These are phyloP conservation scores for Pochonia chlamydosporia DNA, from an alignment of 2,329 filamentous ascomycete species.

Conservation along the genomic window DNA sequence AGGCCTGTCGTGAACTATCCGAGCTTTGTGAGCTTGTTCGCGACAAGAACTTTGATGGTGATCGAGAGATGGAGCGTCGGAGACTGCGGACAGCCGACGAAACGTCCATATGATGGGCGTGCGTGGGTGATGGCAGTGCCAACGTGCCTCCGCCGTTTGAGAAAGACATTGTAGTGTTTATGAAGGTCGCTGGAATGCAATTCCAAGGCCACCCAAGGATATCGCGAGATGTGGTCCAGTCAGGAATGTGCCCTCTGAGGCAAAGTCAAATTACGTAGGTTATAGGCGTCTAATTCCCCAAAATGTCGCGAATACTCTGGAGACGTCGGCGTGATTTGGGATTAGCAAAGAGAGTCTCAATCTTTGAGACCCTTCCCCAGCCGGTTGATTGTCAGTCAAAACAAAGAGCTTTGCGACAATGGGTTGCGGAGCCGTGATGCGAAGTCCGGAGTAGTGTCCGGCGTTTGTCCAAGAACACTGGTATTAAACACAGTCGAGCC, in stretches of 20 bases:
- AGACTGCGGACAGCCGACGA: constrained; percentile 77
- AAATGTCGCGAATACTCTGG: background rate
- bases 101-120: constrained; percentile 75
- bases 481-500: no score
- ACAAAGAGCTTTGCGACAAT: background rate
- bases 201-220: constrained; percentile 14
- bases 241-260: constrained; percentile 23
- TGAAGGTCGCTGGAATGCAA: constrained; percentile 18
- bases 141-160: constrained; percentile 65
- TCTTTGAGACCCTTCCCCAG: no score
- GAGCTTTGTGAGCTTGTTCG: constrained; percentile 42
- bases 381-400: background rate
- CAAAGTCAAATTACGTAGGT: constrained; percentile 5
- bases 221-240: constrained; percentile 17
- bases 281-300: background rate
- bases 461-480: no score
- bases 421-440: background rate
- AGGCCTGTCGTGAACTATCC: constrained; percentile 38
- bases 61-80: constrained; percentile 81
- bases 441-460: no score
- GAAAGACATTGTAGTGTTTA: constrained; percentile 46
- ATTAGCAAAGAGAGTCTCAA: no score
- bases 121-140: constrained; percentile 80
- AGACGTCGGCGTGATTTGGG: background rate
- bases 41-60: constrained; percentile 81